Evolutionary conservation across 306 rosid genomes (phyloP).

Genomic region (Sesbania bispinosa): DNA sequence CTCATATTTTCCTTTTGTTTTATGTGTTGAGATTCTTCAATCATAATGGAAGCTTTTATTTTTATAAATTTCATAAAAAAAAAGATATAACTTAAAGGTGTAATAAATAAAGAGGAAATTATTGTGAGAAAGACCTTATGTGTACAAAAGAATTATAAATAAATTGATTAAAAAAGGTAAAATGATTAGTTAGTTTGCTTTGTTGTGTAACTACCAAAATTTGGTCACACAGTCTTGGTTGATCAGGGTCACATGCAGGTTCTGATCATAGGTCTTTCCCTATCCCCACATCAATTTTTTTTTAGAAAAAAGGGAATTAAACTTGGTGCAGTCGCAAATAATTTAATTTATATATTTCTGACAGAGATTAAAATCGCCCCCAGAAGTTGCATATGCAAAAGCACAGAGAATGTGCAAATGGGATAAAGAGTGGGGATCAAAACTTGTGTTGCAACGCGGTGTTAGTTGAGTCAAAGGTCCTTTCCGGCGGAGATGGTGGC

Average conservation of each 20-base stretch:
- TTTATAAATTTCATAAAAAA: neutral
- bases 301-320: neutral
- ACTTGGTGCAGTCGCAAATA: neutral
- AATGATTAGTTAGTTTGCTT: slow-evolving; percentile 48
- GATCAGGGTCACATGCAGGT: slow-evolving; percentile 56
- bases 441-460: slow-evolving; percentile 10
- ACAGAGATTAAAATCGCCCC: neutral
- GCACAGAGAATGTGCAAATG: slow-evolving; percentile 26
- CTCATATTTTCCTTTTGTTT: slow-evolving; percentile 6
- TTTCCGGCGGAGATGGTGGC: slow-evolving; percentile 1
- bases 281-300: neutral
- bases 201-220: slow-evolving; percentile 32
- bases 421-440: neutral
- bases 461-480: slow-evolving; percentile 24
- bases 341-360: neutral
- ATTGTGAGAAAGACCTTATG: slow-evolving; percentile 22
- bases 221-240: slow-evolving; percentile 27
- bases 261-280: slow-evolving; percentile 34
- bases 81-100: neutral
- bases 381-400: slow-evolving; percentile 19
- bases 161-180: slow-evolving; percentile 5
- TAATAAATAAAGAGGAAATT: slow-evolving; percentile 11
- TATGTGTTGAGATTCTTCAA: slow-evolving; percentile 35
- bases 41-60: slow-evolving; percentile 11
- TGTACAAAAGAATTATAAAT: slow-evolving; percentile 10